Base-by-base conservation (phyloP, 331 rosid species). In the Cydonia oblonga region DNA sequence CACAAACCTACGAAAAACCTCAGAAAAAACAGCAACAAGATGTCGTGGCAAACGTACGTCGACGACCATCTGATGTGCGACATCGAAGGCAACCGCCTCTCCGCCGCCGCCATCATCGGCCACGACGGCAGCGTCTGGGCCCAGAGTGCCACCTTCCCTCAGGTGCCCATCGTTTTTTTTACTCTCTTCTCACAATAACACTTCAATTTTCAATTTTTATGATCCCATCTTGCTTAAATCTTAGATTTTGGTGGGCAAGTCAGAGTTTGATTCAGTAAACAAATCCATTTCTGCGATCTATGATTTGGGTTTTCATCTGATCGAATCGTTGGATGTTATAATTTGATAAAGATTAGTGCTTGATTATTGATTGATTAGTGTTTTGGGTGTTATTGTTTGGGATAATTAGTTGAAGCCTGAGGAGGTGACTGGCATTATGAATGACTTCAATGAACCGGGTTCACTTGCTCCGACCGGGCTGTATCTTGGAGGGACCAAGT, bases 61-160 rank as follows among this genome's bases (percentile, higher is more conserved):
- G 98, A 93, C 63, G 98, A 93, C 1, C 98, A 93, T 75, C 90
- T 93, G 64, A 69, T 93, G 76, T 93, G 97, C 80, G 98, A 93
- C 0, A 89, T 90, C 25, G 98, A 93, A 38, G 96, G 97, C 15
- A 87, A 90, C 66, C 84, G 66, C 72, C 96, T 93, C 85, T 61
- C 81, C 51, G 79, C 92, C 62, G 91, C 98, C 0, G 98, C 98
- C 65, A 90, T 93, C 76, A 38, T 93, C 82, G 98, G 97, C 76
- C 96, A 78, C 2, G 97, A 93, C 75, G 98, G 97, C 65, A 87
- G 86, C 77, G 96, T 93, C 73, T 93, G 98, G 98, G 96, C 98
- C 29, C 92, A 93, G 87, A 93, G 97, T 84, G 0, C 80, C 69
- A 78, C 38, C 75, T 93, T 93, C 87, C 98, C 98, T 76, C 92